These are phyloP conservation scores for Dryas octopetala DNA, from an alignment of 306 rosid species.

Conservation along the genomic window DNA sequence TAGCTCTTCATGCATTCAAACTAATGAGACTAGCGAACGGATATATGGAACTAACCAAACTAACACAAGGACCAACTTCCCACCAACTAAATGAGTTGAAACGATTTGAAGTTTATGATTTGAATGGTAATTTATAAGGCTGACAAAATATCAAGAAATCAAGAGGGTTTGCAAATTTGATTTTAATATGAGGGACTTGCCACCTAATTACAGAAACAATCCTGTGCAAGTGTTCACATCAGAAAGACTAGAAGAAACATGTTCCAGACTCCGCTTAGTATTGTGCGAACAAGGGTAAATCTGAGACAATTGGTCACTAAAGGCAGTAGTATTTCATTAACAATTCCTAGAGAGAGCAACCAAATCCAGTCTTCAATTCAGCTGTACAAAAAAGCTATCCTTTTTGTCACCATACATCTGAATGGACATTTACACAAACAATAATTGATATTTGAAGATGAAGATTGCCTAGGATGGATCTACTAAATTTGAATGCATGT, in stretches of 20 bases:
- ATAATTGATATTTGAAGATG: neutral
- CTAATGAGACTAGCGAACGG: neutral
- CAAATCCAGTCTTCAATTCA: neutral
- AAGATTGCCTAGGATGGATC: neutral
- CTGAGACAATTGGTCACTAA: neutral
- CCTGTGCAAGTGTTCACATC: too few relatives aligned
- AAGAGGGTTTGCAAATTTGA: too few relatives aligned
- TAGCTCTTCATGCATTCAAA: neutral
- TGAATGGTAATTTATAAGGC: neutral
- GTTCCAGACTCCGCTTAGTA: too few relatives aligned
- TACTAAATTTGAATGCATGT: neutral
- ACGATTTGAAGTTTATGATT: neutral
- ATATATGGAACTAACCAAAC: neutral
- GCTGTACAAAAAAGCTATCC: neutral
- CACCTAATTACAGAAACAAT: too few relatives aligned
- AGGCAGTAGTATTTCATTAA: neutral
- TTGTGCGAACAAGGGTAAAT: neutral
- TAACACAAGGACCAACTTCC: neutral
- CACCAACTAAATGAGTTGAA: neutral
- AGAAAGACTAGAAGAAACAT: too few relatives aligned
- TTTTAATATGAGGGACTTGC: too few relatives aligned
- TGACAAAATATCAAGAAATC: neutral
- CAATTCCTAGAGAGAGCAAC: neutral
- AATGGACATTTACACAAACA: neutral
- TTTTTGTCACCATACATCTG: neutral